A percentile compares a stretch with the other conserved stretches of the same genome.
Conservation (phyloP, 192 early-diverging fungal genomes). For the Coemansia sp. region DNA sequence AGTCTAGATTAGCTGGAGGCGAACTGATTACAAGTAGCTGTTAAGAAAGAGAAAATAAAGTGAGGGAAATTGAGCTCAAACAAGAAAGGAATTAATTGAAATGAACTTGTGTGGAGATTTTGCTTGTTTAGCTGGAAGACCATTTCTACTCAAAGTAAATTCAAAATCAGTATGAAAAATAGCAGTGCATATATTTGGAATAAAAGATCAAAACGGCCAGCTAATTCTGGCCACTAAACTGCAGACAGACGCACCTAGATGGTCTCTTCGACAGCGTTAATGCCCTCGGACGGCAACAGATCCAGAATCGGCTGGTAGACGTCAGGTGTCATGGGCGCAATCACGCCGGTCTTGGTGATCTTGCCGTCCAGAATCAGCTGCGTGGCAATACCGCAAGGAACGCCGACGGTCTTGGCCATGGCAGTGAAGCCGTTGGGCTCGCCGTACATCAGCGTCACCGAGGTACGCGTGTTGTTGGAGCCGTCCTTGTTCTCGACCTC, state of each 20-base stretch:
- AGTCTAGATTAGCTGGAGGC: not conserved
- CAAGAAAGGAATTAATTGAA: slow-evolving; percentile 4
- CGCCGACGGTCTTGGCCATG: slow-evolving; percentile 97
- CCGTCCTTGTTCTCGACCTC: slow-evolving; percentile 90
- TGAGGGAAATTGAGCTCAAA: not conserved
- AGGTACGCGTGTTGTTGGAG: slow-evolving; percentile 81
- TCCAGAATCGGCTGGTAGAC: slow-evolving; percentile 90
- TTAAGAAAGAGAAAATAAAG: not conserved
- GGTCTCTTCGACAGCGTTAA: slow-evolving; percentile 78
- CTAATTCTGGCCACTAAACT: too few relatives aligned
- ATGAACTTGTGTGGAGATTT: too few relatives aligned
- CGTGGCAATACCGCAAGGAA: slow-evolving; percentile 93
- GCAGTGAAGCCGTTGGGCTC: slow-evolving; percentile 84
- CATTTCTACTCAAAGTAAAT: too few relatives aligned
- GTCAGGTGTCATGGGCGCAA: slow-evolving; percentile 88
- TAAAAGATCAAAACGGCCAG: slow-evolving; percentile 6
- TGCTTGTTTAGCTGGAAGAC: too few relatives aligned
- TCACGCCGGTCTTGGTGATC: slow-evolving; percentile 74
- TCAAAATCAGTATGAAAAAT: not conserved
- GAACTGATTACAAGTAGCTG: not conserved
- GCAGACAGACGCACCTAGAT: too few relatives aligned
- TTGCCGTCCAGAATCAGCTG: slow-evolving; percentile 90
- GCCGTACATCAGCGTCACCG: slow-evolving; percentile 92
- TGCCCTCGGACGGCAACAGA: slow-evolving; percentile 84
- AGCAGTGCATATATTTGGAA: not conserved